phyloP scores from a whole-genome alignment of 1,139 yeast species.

The Keqinozyma sinolaborantium region DNA sequence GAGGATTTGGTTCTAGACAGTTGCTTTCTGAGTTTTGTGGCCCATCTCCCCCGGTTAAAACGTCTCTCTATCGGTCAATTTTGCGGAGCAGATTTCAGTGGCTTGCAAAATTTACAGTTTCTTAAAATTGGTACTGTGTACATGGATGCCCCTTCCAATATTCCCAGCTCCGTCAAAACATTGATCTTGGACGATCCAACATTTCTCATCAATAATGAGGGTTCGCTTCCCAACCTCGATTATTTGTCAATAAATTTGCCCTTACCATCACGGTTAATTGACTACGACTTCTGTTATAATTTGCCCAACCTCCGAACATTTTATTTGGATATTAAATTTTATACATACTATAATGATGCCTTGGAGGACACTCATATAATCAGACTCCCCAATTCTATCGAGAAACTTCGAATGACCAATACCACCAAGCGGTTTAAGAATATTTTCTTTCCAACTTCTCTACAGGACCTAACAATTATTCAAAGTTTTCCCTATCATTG shows the following conservation, averaged over 20 bases:
- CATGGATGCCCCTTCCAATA: background rate
- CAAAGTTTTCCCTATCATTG: background rate
- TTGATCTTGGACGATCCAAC: background rate
- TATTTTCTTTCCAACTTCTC: background rate
- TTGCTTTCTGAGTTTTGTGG: too few species aligned
- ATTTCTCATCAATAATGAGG: background rate
- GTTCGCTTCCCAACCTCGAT: background rate
- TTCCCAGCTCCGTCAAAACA: background rate
- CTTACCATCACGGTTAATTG: background rate
- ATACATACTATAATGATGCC: background rate
- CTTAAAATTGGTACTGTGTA: background rate
- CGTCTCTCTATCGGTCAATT: background rate
- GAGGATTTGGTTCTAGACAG: background rate
- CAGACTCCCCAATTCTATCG: background rate
- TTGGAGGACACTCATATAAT: background rate
- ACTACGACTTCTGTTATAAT: background rate
- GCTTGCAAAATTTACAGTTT: background rate
- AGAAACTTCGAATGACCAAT: background rate
- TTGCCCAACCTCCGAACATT: background rate
- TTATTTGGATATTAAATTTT: background rate
- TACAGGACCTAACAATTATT: background rate
- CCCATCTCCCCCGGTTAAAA: background rate
- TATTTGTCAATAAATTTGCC: background rate
- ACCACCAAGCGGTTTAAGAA: background rate
- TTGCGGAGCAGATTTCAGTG: background rate